A percentile compares a stretch with the other conserved stretches of the same genome.
Conservation (phyloP, 2,329 filamentous ascomycete genomes). For the Pseudogymnoascus sp. region DNA sequence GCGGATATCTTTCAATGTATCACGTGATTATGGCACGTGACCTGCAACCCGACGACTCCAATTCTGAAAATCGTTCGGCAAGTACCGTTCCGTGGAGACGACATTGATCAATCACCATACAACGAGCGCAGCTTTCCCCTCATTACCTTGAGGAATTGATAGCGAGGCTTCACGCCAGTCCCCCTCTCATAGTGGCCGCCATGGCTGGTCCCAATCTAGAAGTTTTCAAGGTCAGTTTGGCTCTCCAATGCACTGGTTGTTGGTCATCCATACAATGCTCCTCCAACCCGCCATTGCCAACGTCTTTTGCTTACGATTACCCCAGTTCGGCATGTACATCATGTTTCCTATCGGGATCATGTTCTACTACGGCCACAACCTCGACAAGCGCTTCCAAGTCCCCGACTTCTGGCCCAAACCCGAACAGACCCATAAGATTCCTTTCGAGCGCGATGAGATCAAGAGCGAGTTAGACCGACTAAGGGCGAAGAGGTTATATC, state of each 20-base stretch:
- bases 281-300: conserved; percentile 7
- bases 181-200: not conserved
- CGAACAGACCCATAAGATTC: conserved; percentile 68
- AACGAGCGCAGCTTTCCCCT: not conserved
- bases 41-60: not conserved
- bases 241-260: not conserved
- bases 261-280: not conserved
- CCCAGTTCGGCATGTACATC: conserved; percentile 94
- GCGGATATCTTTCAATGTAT: not conserved
- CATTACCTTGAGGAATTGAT: not conserved
- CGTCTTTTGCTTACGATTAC: not conserved
- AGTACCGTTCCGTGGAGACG: conserved; percentile 1
- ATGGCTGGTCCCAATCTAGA: conserved; percentile 88
- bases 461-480: conserved; percentile 51
- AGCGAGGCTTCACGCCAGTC: conserved; percentile 3
- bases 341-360: conserved; percentile 98
- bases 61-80: not conserved
- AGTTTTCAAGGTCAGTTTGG: conserved; percentile 72
- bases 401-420: conserved; percentile 89
- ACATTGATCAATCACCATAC: not conserved
- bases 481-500: conserved; percentile 22
- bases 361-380: conserved; percentile 99
- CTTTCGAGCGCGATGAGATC: conserved; percentile 75
- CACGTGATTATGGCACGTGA: not conserved
- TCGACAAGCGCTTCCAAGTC: conserved; percentile 84